Conservation (phyloP, 257 asterid genomes). For the Handroanthus guayacan region DNA sequence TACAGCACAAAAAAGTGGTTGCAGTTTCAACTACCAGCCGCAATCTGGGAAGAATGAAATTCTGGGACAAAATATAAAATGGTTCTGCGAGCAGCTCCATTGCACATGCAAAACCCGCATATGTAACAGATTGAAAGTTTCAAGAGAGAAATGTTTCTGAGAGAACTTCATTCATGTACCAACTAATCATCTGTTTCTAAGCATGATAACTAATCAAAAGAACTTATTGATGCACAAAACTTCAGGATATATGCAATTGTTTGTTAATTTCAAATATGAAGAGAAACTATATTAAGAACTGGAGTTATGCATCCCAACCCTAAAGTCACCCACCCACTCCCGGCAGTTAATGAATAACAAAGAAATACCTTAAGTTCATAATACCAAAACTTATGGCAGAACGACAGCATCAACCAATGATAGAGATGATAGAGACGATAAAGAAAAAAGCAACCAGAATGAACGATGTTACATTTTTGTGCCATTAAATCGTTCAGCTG, state of each 20-base stretch:
- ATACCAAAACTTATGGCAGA: neutral
- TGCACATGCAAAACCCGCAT: slow-evolving; percentile 88
- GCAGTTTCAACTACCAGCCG: slow-evolving; percentile 80
- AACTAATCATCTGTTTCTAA: slow-evolving; percentile 6
- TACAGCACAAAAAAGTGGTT: slow-evolving; percentile 85
- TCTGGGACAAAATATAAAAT: slow-evolving; percentile 89
- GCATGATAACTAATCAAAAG: slow-evolving; percentile 9
- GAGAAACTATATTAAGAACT: neutral
- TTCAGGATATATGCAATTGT: slow-evolving; percentile 1
- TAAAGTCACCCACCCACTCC: slow-evolving; percentile 4
- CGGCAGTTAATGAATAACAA: slow-evolving; percentile 5
- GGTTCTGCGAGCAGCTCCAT: slow-evolving; percentile 97
- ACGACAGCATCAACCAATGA: neutral
- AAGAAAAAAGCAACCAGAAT: slow-evolving; percentile 4
- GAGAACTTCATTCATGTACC: neutral
- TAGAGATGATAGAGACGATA: neutral
- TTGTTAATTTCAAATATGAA: neutral
- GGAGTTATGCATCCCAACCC: neutral
- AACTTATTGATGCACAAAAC: neutral
- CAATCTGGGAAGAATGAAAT: slow-evolving; percentile 79
- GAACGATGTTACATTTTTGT: neutral
- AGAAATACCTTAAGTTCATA: neutral
- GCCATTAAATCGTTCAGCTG: slow-evolving; percentile 7
- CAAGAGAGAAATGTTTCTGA: neutral
- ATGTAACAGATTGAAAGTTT: slow-evolving; percentile 17